These are phyloP conservation scores for Dujonia santamariae DNA, from an alignment of 1,139 yeast species.

Conservation along the genomic window DNA sequence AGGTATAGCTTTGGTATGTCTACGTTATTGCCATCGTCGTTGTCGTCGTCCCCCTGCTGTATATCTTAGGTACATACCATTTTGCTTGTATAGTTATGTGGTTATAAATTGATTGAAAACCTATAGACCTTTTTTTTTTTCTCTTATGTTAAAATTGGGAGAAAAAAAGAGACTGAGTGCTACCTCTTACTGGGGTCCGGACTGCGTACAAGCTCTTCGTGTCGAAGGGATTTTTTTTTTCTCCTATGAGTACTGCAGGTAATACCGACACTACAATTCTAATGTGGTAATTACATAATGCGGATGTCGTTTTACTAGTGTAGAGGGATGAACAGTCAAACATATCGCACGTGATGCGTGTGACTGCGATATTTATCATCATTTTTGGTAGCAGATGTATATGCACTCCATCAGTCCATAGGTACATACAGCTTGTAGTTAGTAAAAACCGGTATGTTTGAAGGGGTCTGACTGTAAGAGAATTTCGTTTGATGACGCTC, in stretches of 20 bases:
- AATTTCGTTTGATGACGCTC: no score
- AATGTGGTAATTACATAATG: no score
- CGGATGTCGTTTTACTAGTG: background rate
- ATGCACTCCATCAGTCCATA: no score
- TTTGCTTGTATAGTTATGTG: constrained; percentile 24
- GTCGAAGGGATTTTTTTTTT: constrained; percentile 3
- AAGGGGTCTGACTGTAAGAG: no score
- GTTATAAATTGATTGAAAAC: background rate
- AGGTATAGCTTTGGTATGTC: background rate
- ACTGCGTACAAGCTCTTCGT: constrained; percentile 7
- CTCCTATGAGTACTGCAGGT: background rate
- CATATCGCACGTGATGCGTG: background rate
- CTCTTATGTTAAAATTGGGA: constrained; percentile 1
- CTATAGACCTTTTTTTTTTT: constrained; percentile 8
- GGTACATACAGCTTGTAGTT: no score
- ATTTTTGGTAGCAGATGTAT: no score
- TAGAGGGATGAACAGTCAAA: background rate
- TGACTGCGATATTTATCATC: no score
- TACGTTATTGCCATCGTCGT: background rate
- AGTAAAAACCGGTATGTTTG: no score
- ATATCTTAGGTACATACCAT: constrained; percentile 30
- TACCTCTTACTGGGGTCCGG: constrained; percentile 2
- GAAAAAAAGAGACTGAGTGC: background rate
- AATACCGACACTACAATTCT: background rate
- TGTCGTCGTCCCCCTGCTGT: background rate